phyloP scores from a whole-genome alignment of 805 yeast species.

The Ogataea corticis region DNA sequence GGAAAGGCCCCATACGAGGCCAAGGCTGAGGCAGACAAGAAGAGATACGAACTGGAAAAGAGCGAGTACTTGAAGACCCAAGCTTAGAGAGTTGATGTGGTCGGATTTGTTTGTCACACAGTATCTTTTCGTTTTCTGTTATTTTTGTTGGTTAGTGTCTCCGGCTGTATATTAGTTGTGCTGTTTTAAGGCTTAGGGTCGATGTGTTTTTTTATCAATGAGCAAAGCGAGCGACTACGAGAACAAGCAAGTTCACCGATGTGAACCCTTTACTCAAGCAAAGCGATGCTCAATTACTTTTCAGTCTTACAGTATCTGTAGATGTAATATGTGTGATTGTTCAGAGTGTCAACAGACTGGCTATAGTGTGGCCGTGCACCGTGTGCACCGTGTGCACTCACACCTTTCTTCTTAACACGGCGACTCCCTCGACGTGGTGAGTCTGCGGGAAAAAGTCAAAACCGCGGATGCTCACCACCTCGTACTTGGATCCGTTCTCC shows the following conservation, averaged over 20 bases:
- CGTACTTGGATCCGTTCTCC: slow-evolving; percentile 59
- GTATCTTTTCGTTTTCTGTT: slow-evolving; percentile 4
- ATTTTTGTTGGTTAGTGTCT: slow-evolving; percentile 9
- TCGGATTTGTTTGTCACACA: background rate
- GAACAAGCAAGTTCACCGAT: too few species aligned
- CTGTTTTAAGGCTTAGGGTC: slow-evolving; percentile 10
- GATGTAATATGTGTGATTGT: too few species aligned
- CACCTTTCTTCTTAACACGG: slow-evolving; percentile 37
- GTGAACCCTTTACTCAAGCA: too few species aligned
- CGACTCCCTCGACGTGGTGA: slow-evolving; percentile 58
- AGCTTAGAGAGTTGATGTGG: slow-evolving; percentile 7
- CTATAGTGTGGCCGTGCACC: too few species aligned
- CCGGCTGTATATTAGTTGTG: slow-evolving; percentile 25
- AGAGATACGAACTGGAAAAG: slow-evolving; percentile 96
- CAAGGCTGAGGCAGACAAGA: slow-evolving; percentile 94
- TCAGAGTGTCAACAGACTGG: too few species aligned
- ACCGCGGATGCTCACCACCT: slow-evolving; percentile 82
- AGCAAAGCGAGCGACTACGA: too few species aligned
- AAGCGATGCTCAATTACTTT: too few species aligned
- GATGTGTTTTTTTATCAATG: slow-evolving; percentile 6
- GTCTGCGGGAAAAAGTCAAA: slow-evolving; percentile 88
- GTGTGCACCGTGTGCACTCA: background rate
- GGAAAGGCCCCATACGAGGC: slow-evolving; percentile 89
- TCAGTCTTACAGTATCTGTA: too few species aligned
- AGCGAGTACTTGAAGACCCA: slow-evolving; percentile 63